Percentiles rank a stretch among this genome's conserved stretches.
These are phyloP conservation scores for Hordeum pubiflorum DNA, from an alignment of 202 grass and related monocot species.

Conservation along the genomic window DNA sequence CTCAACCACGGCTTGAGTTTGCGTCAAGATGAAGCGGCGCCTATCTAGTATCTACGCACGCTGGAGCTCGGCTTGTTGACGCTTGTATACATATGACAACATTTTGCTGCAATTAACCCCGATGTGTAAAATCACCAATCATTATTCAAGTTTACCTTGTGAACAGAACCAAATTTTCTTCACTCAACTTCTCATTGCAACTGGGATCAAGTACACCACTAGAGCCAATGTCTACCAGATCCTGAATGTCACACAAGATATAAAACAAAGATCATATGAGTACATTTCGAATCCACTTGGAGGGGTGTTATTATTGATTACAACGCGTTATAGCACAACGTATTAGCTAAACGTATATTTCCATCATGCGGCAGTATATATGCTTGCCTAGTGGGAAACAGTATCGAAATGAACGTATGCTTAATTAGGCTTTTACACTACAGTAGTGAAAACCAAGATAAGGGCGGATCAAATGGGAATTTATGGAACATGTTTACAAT, in stretches of 20 bases:
- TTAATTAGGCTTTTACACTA: not conserved
- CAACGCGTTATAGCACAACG: not conserved
- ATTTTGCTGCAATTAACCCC: not conserved
- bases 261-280: not conserved
- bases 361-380: not conserved
- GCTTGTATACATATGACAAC: not conserved
- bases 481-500: not conserved
- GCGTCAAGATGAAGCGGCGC: not conserved
- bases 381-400: not conserved
- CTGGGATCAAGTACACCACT: constrained; percentile 37
- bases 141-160: constrained; percentile 42
- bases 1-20: not conserved
- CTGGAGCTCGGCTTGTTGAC: not conserved
- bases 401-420: not conserved
- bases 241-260: constrained; percentile 23
- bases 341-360: not conserved
- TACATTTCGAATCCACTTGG: not conserved
- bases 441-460: not conserved
- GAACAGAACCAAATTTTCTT: constrained; percentile 66
- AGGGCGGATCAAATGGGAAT: not conserved
- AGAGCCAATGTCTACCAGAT: constrained; percentile 35
- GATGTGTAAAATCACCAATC: not conserved
- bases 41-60: not conserved
- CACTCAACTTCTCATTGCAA: constrained; percentile 43
- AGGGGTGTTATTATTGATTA: not conserved